Evolutionary conservation across 2,329 filamentous ascomycete genomes (phyloP).

Genomic region (Biscogniauxia sp.): DNA sequence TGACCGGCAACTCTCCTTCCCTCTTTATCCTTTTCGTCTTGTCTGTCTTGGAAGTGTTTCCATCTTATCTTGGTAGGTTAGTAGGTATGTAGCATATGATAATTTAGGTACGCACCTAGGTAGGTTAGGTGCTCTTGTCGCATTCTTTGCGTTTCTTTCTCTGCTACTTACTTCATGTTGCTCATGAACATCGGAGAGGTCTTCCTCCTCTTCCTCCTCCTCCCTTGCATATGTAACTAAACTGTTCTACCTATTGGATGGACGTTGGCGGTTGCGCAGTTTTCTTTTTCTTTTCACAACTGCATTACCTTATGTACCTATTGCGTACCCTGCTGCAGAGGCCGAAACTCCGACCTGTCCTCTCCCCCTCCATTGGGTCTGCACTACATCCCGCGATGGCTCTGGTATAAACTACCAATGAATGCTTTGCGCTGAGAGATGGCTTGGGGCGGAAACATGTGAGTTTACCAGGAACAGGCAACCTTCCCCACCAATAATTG

Average conservation of each 20-base stretch:
- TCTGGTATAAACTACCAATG: neutral
- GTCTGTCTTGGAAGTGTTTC: neutral
- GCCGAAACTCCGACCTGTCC: neutral
- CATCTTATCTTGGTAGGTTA: no score
- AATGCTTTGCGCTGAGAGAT: neutral
- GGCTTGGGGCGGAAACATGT: neutral
- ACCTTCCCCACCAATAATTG: neutral
- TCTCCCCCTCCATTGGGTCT: neutral
- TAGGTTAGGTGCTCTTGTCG: no score
- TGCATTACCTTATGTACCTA: no score
- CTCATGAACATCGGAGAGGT: no score
- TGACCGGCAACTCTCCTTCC: neutral
- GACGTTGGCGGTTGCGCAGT: neutral
- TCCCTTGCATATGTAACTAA: neutral
- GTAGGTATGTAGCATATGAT: neutral
- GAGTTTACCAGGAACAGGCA: neutral
- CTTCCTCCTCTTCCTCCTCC: neutral
- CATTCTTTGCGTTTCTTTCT: no score
- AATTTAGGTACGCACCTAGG: no score
- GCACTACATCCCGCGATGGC: neutral
- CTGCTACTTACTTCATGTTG: no score
- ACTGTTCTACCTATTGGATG: neutral
- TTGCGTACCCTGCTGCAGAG: neutral
- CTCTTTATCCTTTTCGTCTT: neutral
- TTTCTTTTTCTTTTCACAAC: neutral